A percentile compares a stretch with the other conserved stretches of the same genome.
Evolutionary conservation across 192 early-diverging fungal genomes (phyloP).

Genomic region (Rhizophagus sp.): DNA sequence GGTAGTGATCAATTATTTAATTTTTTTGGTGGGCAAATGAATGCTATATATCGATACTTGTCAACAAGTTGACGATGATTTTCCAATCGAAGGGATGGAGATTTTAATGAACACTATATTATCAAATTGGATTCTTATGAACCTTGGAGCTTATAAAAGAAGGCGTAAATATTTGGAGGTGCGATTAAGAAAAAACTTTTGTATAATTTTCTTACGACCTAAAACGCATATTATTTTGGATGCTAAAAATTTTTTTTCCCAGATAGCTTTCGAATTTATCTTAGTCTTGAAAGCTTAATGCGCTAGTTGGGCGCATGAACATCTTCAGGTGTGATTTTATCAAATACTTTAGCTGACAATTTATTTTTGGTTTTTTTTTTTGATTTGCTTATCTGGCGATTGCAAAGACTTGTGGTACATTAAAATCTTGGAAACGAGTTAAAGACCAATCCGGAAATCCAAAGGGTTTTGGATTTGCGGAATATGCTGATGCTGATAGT

Average conservation of each 20-base stretch:
- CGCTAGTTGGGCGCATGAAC: not conserved
- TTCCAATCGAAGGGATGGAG: constrained; percentile 28
- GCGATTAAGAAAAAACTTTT: not conserved
- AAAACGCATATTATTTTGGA: not conserved
- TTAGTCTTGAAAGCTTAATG: not conserved
- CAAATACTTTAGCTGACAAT: constrained; percentile 4
- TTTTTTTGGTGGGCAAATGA: constrained; percentile 9
- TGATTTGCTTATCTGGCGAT: not conserved
- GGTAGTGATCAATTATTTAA: constrained; percentile 40
- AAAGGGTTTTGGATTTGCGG: constrained; percentile 75
- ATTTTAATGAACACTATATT: not conserved
- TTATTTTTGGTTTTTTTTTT: constrained; percentile 23
- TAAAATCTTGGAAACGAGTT: constrained; percentile 70
- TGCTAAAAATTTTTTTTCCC: constrained; percentile 5
- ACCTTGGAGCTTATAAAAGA: constrained; percentile 4
- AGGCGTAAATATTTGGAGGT: constrained; percentile 2
- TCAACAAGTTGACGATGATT: constrained; percentile 36
- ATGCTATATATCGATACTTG: constrained; percentile 11
- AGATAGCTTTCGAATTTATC: constrained; percentile 12
- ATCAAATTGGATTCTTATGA: constrained; percentile 5
- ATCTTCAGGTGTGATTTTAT: constrained; percentile 19
- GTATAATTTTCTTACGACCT: not conserved
- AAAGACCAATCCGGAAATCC: constrained; percentile 62
- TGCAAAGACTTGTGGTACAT: constrained; percentile 63
- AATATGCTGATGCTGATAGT: constrained; percentile 65